Evolutionary conservation across 148 eudicot species (phyloP).

Genomic region (Mesembryanthemum crystallinum): DNA sequence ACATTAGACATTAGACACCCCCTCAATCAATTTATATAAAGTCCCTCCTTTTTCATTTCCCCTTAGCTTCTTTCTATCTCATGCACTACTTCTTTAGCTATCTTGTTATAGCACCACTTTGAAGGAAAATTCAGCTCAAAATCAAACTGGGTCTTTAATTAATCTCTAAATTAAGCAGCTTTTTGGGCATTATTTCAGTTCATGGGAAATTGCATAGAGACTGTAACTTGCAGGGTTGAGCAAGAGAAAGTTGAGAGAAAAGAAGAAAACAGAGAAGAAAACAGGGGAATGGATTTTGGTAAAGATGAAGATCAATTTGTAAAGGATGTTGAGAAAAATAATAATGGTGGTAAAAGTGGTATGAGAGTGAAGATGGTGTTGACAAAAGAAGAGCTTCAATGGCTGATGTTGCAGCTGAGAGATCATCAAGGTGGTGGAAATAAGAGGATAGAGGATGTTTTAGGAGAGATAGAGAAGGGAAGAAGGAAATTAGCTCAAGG

Average conservation of each 20-base stretch:
- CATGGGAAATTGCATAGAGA: constrained; percentile 68
- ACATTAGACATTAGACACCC: not conserved
- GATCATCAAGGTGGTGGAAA: constrained; percentile 14
- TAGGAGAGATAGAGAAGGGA: constrained; percentile 49
- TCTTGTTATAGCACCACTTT: not conserved
- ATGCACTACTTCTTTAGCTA: constrained; percentile 17
- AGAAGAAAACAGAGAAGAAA: constrained; percentile 8
- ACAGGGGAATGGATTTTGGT: constrained; percentile 7
- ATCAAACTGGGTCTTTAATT: not conserved
- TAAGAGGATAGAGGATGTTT: constrained; percentile 48
- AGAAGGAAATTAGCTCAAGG: constrained; percentile 18
- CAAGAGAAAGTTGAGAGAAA: not conserved
- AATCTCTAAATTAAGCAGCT: not conserved
- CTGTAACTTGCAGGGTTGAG: constrained; percentile 13
- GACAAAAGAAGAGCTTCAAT: constrained; percentile 72
- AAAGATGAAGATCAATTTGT: constrained; percentile 19
- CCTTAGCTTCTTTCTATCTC: constrained; percentile 2
- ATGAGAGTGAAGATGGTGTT: constrained; percentile 66
- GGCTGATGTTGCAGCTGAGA: constrained; percentile 45
- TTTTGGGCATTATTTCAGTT: not conserved
- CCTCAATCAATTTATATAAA: constrained; percentile 10
- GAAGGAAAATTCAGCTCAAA: not conserved
- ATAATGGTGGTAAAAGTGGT: constrained; percentile 11
- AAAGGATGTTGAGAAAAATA: constrained; percentile 14
- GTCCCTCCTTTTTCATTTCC: not conserved